Conservation (phyloP, 805 yeast species). For the Cyberlindnera mycetangii region DNA sequence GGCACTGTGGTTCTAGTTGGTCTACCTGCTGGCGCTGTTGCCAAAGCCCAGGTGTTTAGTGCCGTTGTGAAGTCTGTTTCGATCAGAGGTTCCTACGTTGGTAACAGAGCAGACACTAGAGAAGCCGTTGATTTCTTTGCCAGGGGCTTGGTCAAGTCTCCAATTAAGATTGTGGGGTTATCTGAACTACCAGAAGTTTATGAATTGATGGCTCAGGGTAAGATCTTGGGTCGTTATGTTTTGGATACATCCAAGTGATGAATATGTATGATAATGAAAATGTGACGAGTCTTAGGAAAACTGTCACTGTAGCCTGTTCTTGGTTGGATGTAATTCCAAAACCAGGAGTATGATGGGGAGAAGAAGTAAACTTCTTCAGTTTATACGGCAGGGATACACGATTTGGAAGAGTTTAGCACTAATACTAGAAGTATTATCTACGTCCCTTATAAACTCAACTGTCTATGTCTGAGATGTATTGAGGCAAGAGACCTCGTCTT, state of each 20-base stretch:
- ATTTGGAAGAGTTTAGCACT: too few species aligned
- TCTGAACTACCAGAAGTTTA: slow-evolving; percentile 51
- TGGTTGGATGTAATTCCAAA: too few species aligned
- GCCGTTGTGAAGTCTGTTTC: slow-evolving; percentile 47
- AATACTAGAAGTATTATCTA: too few species aligned
- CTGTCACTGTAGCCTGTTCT: not conserved
- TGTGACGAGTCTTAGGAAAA: not conserved
- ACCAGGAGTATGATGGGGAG: too few species aligned
- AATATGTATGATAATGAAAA: not conserved
- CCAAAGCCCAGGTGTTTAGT: slow-evolving; percentile 43
- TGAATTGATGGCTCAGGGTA: slow-evolving; percentile 53
- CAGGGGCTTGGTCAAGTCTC: slow-evolving; percentile 63
- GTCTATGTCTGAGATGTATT: too few species aligned
- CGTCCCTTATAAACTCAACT: too few species aligned
- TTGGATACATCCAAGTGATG: slow-evolving; percentile 64
- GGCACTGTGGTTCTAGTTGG: slow-evolving; percentile 67
- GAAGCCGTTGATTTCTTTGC: slow-evolving; percentile 69
- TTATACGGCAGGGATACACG: too few species aligned
- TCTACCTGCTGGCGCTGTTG: slow-evolving; percentile 50
- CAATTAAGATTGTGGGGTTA: slow-evolving; percentile 55
- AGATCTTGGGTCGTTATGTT: slow-evolving; percentile 74
- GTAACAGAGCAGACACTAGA: slow-evolving; percentile 38
- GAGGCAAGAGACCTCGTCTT: too few species aligned
- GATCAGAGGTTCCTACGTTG: slow-evolving; percentile 37
- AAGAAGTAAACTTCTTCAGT: too few species aligned